phyloP scores from a whole-genome alignment of 306 rosid species.

The Rosa multiflora region DNA sequence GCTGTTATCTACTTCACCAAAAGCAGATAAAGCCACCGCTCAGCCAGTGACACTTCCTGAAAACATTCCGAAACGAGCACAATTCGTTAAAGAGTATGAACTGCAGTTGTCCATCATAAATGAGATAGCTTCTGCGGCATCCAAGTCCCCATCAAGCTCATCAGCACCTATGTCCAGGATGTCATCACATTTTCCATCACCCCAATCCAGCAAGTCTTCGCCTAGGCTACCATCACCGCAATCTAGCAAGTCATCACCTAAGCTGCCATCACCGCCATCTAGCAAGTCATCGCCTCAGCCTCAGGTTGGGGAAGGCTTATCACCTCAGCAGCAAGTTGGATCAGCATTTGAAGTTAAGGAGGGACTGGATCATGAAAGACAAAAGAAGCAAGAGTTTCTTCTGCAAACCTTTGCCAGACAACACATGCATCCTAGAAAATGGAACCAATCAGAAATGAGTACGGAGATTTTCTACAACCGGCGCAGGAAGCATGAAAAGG shows the following conservation, averaged over 20 bases:
- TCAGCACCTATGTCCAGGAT: slow-evolving; percentile 26
- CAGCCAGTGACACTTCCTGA: neutral
- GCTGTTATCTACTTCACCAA: slow-evolving; percentile 32
- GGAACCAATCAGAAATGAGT: neutral
- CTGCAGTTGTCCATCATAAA: slow-evolving; percentile 13
- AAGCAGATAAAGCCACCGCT: neutral
- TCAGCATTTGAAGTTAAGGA: slow-evolving; percentile 6
- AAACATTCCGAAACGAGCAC: slow-evolving; percentile 12
- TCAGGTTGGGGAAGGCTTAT: slow-evolving; percentile 23
- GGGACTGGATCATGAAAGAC: slow-evolving; percentile 21
- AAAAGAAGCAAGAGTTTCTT: slow-evolving; percentile 21
- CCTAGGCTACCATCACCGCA: slow-evolving; percentile 2
- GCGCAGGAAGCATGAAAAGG: slow-evolving; percentile 30
- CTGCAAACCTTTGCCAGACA: slow-evolving; percentile 20
- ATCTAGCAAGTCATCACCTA: slow-evolving; percentile 6
- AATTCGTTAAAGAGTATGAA: slow-evolving; percentile 7
- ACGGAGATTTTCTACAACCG: slow-evolving; percentile 7
- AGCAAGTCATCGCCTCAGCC: slow-evolving; percentile 30
- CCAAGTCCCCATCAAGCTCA: slow-evolving; percentile 12
- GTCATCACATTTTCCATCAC: slow-evolving; percentile 24
- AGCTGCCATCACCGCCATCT: neutral
- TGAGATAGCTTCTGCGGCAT: neutral
- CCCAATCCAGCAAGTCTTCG: slow-evolving; percentile 19
- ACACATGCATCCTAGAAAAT: slow-evolving; percentile 25
- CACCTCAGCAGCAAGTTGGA: slow-evolving; percentile 27